These are phyloP conservation scores for Taxillus chinensis DNA, from an alignment of 164 flowering plant species.

Conservation along the genomic window DNA sequence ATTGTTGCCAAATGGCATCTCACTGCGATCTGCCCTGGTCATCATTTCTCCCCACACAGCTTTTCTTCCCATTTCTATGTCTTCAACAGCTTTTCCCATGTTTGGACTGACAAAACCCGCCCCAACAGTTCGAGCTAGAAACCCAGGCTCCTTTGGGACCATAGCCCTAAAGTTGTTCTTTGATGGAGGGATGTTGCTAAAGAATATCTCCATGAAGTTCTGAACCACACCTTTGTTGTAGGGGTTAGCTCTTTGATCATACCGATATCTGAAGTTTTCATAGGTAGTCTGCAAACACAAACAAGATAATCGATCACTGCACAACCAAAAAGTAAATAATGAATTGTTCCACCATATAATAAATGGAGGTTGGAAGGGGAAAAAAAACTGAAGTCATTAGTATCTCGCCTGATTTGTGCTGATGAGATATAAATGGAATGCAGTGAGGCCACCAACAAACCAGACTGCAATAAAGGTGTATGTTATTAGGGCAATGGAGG, in stretches of 20 bases:
- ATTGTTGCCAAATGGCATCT: slow-evolving; percentile 33
- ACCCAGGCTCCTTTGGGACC: slow-evolving; percentile 37
- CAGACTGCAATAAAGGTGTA: slow-evolving; percentile 85
- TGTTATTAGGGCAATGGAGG: slow-evolving; percentile 68
- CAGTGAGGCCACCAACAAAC: slow-evolving; percentile 96
- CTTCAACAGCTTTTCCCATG: slow-evolving; percentile 51
- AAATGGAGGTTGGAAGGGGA: no score
- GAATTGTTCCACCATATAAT: no score
- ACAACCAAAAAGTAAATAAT: no score
- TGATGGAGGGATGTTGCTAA: slow-evolving; percentile 35
- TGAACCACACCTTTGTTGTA: slow-evolving; percentile 40
- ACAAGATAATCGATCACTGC: no score
- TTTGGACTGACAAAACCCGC: slow-evolving; percentile 59
- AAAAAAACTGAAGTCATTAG: no score
- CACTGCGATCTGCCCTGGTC: slow-evolving; percentile 33
- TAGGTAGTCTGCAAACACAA: slow-evolving; percentile 57
- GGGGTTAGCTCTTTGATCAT: slow-evolving; percentile 55
- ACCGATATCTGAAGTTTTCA: slow-evolving; percentile 58
- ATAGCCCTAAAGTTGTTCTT: slow-evolving; percentile 60
- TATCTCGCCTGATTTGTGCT: slow-evolving; percentile 76
- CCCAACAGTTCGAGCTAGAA: slow-evolving; percentile 32
- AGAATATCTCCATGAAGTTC: slow-evolving; percentile 56
- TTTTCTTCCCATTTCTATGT: slow-evolving; percentile 85
- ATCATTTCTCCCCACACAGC: slow-evolving; percentile 58
- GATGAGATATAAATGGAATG: slow-evolving; percentile 85